Base-by-base conservation (phyloP, 495 filamentous ascomycete genomes). In the Penicillium lagena region DNA sequence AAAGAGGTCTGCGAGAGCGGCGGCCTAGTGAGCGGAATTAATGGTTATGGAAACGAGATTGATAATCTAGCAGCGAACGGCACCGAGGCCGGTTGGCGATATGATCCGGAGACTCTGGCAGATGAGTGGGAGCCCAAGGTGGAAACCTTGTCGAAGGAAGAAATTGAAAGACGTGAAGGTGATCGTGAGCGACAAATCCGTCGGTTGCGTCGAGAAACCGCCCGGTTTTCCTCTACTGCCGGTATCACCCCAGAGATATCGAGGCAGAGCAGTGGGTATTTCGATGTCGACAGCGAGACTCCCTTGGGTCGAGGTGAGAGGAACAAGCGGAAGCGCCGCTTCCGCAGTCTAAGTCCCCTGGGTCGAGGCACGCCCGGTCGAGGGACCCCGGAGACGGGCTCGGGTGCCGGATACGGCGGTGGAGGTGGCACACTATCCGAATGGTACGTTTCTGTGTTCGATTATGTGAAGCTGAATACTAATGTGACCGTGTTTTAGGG, bases 151-250 rank as follows among this genome's bases (percentile, higher is more conserved):
- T 87, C 82, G 3, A 94, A 96, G 56, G 93, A 97, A 54, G 93
- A 99, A 63, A 97, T 99, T 39, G 94, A 99, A 65, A 94, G 95
- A 66, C 79, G 94, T 28, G 93, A 99, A 63, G 89, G 89, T 41
- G 94, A 97, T 58, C 80, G 94, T 17, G 93, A 97, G 61, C 68
- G 93, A 28, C 89, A 97, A 67, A 85, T 96, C 30, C 69, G 93
- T 28, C 77, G 94, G 37, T 61, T 96, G 35, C 78, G 93, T 38
- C 75, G 93, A 55, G 93, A 99, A 63, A 96, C 91, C 9, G 93
- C 93, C 1, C 72, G 91, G 28, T 94, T 97, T 56, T 91, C 87
- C 32, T 89, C 83, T 36, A 90, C 82, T 34, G 77, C 87, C 0
- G 86, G 87, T 39, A 86, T 89, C 22, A 76, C 80, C 22, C 83